Base-by-base conservation (phyloP, 2,329 filamentous ascomycete species). In the Dothideomycetes sp. region DNA sequence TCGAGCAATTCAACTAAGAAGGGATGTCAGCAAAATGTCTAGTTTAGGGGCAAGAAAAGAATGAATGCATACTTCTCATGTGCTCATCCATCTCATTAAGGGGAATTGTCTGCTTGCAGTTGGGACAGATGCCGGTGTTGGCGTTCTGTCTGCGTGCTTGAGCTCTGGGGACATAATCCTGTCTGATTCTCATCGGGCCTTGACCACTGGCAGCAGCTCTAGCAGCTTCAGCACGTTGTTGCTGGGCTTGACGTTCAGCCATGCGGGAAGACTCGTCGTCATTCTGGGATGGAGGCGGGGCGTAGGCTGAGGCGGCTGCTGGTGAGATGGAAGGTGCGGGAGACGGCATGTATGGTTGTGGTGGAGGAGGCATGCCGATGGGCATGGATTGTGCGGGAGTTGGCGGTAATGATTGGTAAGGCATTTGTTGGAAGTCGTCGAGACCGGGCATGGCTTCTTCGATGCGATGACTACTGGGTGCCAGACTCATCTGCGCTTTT, bases 21-120 rank as follows among this genome's bases (percentile, higher is more conserved):
- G 16, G 34, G 33, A 19, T 3, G 18, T 18, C n/a, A 34, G 31
- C 5, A 4, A 33, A 5, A 19, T 11, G n/a, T 49, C 69, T 60
- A 72, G 61, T 46, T 44, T 4, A 38, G 11, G 3, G 29, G 5
- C 15, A 17, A 29, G 33, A 51, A 7, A 7, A 27, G 22, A 27
- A 7, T 12, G 22, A n/a, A 7, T 12, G 12, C 72, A 63, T 66
- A 81, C 79, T 94, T 61, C 84, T 78, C 77, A 96, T 89, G 57
- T 96, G 89, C 47, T 89, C 80, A 44, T 91, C 84, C 49, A 95
- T 73, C 63, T 96, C 89, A 52, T 82, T 77, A 52, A 84, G 77
- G 5, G 87, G 85, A 44, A 95, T 87, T 50, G 84, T 79, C 64
- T 94, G 85, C 51, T 84, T 82, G 70, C 91, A 96, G 62, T 94